These are phyloP conservation scores for Phytopythium litorale DNA, from an alignment of 352 stramenopile genomes.

Conservation along the genomic window DNA sequence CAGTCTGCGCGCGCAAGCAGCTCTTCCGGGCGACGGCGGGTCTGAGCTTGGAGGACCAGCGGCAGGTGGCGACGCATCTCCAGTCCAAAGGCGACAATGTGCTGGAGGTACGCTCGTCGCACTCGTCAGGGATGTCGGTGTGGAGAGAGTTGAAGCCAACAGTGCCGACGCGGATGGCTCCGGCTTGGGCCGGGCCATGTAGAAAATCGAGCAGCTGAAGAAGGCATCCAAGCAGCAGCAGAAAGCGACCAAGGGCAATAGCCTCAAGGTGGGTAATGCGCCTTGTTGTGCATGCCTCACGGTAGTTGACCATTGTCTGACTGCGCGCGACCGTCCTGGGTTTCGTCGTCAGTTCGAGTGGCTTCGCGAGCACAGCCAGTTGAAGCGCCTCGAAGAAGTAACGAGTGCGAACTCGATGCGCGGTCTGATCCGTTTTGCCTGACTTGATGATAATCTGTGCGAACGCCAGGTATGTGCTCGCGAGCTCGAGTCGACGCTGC, in stretches of 20 bases:
- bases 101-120: conserved; percentile 32
- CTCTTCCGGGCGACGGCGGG: conserved; percentile 65
- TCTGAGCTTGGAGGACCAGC: conserved; percentile 60
- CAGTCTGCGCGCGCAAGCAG: conserved; percentile 38
- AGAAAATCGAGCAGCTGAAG: conserved; percentile 72
- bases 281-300: not conserved
- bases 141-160: not conserved
- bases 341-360: conserved; percentile 48
- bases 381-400: conserved; percentile 67
- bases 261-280: conserved; percentile 36
- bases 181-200: not conserved
- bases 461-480: conserved; percentile 17
- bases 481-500: conserved; percentile 58
- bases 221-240: conserved; percentile 59
- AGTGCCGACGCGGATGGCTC: not conserved
- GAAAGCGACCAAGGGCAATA: conserved; percentile 45
- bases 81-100: conserved; percentile 45
- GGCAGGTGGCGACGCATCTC: conserved; percentile 45
- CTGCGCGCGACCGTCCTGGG: not conserved
- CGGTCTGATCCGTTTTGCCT: not conserved
- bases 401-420: not conserved
- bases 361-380: conserved; percentile 57
- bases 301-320: not conserved
- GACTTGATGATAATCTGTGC: not conserved
- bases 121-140: not conserved